These are phyloP conservation scores for Xylariaceae sp. DNA, from an alignment of 2,329 filamentous ascomycete genomes.

Conservation along the genomic window DNA sequence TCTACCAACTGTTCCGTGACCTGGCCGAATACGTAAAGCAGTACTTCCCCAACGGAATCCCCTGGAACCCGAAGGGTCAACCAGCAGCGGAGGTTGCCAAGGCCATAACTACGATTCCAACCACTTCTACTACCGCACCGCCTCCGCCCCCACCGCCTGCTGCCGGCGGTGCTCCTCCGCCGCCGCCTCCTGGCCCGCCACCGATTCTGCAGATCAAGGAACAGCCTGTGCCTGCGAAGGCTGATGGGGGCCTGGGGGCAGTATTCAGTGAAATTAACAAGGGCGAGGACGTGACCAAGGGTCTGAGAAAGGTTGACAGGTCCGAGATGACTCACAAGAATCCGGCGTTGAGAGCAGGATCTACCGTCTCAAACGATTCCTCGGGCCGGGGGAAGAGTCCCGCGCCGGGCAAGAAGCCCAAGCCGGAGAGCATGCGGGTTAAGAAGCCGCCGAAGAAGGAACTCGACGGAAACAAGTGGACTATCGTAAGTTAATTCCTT, in stretches of 20 bases:
- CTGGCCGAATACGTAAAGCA: conserved; percentile 83
- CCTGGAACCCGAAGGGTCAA: conserved; percentile 81
- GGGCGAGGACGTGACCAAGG: conserved; percentile 83
- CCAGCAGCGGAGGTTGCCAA: conserved; percentile 69
- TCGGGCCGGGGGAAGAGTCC: conserved; percentile 76
- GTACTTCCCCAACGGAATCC: conserved; percentile 76
- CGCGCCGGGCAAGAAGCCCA: conserved; percentile 83
- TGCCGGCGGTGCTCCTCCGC: conserved; percentile 65
- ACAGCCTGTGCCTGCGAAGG: conserved; percentile 46
- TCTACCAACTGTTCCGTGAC: conserved; percentile 86
- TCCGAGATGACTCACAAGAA: conserved; percentile 99
- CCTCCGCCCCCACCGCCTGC: conserved; percentile 55
- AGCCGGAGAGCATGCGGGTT: conserved; percentile 80
- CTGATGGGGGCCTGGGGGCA: conserved; percentile 70
- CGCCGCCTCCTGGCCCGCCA: conserved; percentile 71
- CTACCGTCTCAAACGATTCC: conserved; percentile 65
- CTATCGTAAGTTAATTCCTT: conserved; percentile 60
- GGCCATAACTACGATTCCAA: conserved; percentile 55
- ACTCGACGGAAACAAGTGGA: conserved; percentile 90
- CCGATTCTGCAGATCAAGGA: conserved; percentile 65
- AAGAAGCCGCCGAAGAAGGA: conserved; percentile 82
- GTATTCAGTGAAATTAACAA: conserved; percentile 93
- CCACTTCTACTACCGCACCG: conserved; percentile 47
- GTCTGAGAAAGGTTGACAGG: conserved; percentile 89
- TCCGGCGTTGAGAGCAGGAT: conserved; percentile 75